A percentile compares a stretch with the other conserved stretches of the same genome.
These are phyloP conservation scores for Sporothrix variecibatus DNA, from an alignment of 2,329 filamentous ascomycete genomes.

Conservation along the genomic window DNA sequence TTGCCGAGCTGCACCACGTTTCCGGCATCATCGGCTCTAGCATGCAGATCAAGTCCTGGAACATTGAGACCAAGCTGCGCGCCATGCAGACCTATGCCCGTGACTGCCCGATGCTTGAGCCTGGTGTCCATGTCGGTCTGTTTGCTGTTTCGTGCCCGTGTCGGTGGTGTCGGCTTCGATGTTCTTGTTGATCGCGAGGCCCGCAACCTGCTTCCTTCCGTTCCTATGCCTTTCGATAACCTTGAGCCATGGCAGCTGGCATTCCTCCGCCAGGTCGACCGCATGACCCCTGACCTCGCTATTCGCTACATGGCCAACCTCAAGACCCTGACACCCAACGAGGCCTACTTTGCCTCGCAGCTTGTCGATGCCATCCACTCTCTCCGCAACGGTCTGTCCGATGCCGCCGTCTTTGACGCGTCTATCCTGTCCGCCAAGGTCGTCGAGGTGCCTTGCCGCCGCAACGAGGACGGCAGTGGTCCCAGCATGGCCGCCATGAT, in stretches of 20 bases:
- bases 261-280: slow-evolving; percentile 54
- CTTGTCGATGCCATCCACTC: slow-evolving; percentile 47
- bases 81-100: slow-evolving; percentile 64
- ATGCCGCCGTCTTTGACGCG: slow-evolving; percentile 48
- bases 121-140: slow-evolving; percentile 59
- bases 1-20: slow-evolving; percentile 70
- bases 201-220: slow-evolving; percentile 62
- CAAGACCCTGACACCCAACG: slow-evolving; percentile 42
- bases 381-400: slow-evolving; percentile 46
- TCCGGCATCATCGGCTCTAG: slow-evolving; percentile 67
- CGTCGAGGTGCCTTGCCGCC: slow-evolving; percentile 46
- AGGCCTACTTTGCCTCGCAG: slow-evolving; percentile 47
- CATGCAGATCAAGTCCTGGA: slow-evolving; percentile 69
- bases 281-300: slow-evolving; percentile 45
- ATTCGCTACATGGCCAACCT: slow-evolving; percentile 43
- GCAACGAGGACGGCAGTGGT: slow-evolving; percentile 21
- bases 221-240: slow-evolving; percentile 53
- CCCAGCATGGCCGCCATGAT: slow-evolving; percentile 36
- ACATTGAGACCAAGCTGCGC: slow-evolving; percentile 62
- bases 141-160: slow-evolving; percentile 59
- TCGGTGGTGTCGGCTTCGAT: slow-evolving; percentile 60
- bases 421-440: slow-evolving; percentile 48
- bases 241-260: slow-evolving; percentile 59
- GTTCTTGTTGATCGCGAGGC: slow-evolving; percentile 60
- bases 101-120: slow-evolving; percentile 48